Base-by-base conservation (phyloP, 2,329 filamentous ascomycete genomes). In the Aspergillus pseudonomiae region DNA sequence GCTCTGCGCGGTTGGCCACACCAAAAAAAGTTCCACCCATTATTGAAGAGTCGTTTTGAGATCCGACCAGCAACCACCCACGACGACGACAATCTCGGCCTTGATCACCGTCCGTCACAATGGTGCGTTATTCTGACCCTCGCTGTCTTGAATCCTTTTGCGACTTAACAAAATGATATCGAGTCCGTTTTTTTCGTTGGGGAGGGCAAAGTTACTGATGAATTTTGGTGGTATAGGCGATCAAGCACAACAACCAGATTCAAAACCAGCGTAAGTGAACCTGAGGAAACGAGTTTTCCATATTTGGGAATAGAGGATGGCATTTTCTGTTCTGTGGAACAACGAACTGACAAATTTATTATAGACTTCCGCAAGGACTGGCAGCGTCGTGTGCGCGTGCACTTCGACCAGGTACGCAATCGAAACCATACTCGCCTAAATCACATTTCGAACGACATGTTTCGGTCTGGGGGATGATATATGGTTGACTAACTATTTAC, bases 221-320 rank as follows among this genome's bases (percentile, higher is more conserved):
- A 53, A 46, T 59, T 61, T 66, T 73, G 69, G 77, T 77, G 69
- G 72, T 75, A 74, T 79, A 90, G 94, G 92, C 94, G 88, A 97
- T 98, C 93, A 96, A 96, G 90, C 93, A 97, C 91, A 98, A 98
- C 88, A 93, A 97, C 88, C 91, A 94, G 88, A 91, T 97, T 84
- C 91, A 91, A 82, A 91, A 94, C 89, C 96, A 96, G 89, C 94
- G 91, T 93, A 86, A 86, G 90, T 81, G 43, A n/a, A 48, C 55
- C 45, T 19, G 26, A 36, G 21, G 32, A 12, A 21, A 36, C 26
- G 26, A 43, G n/a, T 36, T n/a, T 60, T 45, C 9, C 19, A 28
- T 30, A 36, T 46, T 3, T 36, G 14, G 7, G 2, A 12, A 36
- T 6, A 50, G 11, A 12, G 55, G 66, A 68, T 67, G 61, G 63